phyloP scores from a whole-genome alignment of 2,329 filamentous ascomycete genomes.

The Neopestalotiopsis sp. region DNA sequence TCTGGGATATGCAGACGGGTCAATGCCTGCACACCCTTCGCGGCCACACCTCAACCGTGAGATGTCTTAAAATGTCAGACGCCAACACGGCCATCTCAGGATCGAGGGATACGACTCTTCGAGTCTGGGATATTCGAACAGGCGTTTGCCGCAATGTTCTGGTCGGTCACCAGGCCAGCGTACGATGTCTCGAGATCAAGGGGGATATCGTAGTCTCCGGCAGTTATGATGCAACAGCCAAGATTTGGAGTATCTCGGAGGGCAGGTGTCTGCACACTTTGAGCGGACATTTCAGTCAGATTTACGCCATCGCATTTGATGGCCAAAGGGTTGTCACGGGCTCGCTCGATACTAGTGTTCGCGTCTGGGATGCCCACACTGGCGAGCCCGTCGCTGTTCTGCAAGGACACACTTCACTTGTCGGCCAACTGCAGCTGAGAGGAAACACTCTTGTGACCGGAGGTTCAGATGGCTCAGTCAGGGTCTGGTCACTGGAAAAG shows the following conservation, averaged over 20 bases:
- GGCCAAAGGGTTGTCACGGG: slow-evolving; percentile 92
- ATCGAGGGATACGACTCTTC: slow-evolving; percentile 90
- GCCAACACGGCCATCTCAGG: slow-evolving; percentile 93
- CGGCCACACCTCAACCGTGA: slow-evolving; percentile 94
- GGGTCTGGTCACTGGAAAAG: slow-evolving; percentile 92
- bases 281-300: slow-evolving; percentile 95
- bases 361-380: slow-evolving; percentile 92
- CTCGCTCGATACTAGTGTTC: slow-evolving; percentile 93
- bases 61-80: slow-evolving; percentile 98
- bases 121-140: slow-evolving; percentile 92
- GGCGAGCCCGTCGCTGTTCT: slow-evolving; percentile 89
- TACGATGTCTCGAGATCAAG: slow-evolving; percentile 93
- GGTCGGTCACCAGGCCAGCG: slow-evolving; percentile 93
- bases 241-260: slow-evolving; percentile 97
- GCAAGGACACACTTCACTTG: slow-evolving; percentile 95
- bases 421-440: slow-evolving; percentile 95
- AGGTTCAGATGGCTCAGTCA: slow-evolving; percentile 92
- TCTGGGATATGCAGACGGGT: slow-evolving; percentile 94
- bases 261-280: slow-evolving; percentile 90
- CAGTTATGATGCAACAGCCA: slow-evolving; percentile 95
- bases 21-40: slow-evolving; percentile 81
- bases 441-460: slow-evolving; percentile 94
- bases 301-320: slow-evolving; percentile 98
- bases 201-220: slow-evolving; percentile 97
- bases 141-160: slow-evolving; percentile 91